Conservation (phyloP, 2,329 filamentous ascomycete species). For the Zelopaecilomyces penicillatus region DNA sequence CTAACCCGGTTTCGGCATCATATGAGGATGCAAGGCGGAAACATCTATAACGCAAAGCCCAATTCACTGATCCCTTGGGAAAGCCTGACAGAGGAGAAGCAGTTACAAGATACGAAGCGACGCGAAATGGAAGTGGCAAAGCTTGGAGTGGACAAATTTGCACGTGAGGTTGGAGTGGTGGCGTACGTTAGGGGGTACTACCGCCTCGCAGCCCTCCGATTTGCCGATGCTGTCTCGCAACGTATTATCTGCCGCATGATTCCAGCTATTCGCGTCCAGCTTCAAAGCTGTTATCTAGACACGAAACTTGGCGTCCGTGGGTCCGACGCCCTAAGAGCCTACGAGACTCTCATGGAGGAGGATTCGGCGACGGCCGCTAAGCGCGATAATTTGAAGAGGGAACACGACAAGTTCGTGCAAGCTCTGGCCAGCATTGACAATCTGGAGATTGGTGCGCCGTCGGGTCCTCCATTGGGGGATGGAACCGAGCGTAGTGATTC, state of each 20-base stretch:
- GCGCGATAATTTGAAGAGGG: constrained; percentile 33
- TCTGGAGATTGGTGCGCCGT: constrained; percentile 28
- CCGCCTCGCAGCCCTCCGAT: constrained; percentile 53
- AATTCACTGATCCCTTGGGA: constrained; percentile 31
- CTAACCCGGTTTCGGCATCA: constrained; percentile 41
- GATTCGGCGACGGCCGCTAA: constrained; percentile 33
- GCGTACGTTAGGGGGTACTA: constrained; percentile 61
- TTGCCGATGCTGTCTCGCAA: constrained; percentile 48
- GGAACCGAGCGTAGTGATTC: not conserved
- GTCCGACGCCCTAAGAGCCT: constrained; percentile 21
- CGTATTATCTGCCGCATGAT: constrained; percentile 42
- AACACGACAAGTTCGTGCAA: constrained; percentile 37
- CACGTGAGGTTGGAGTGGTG: constrained; percentile 52
- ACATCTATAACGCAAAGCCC: constrained; percentile 14
- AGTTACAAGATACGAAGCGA: constrained; percentile 32
- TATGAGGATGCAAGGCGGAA: constrained; percentile 36
- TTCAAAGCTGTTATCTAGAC: constrained; percentile 34
- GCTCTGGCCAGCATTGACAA: constrained; percentile 38
- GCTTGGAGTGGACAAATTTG: constrained; percentile 50
- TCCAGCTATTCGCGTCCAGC: constrained; percentile 31
- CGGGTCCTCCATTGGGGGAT: not conserved
- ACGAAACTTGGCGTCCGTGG: constrained; percentile 33
- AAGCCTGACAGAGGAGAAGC: constrained; percentile 40
- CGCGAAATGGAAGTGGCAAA: constrained; percentile 35
- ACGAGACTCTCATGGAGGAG: constrained; percentile 40